These are phyloP conservation scores for Fusarium sp. DNA, from an alignment of 2,329 filamentous ascomycete species.

Conservation along the genomic window DNA sequence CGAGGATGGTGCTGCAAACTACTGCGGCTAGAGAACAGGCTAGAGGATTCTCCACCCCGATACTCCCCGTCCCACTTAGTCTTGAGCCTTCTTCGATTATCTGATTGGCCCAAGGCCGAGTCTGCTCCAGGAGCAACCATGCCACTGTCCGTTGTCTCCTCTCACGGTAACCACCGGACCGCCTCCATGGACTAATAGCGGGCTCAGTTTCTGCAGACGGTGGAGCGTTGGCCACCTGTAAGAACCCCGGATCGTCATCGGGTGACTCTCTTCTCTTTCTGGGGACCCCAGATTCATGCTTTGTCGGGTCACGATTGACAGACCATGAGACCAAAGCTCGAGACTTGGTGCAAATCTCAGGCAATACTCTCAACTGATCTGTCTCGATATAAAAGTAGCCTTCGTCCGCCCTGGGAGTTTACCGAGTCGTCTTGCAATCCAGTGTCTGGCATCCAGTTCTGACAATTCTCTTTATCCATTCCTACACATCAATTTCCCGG, in stretches of 20 bases:
- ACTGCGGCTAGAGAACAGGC: neutral
- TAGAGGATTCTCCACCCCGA: conserved; percentile 18
- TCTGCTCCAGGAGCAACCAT: neutral
- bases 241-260: conserved; percentile 6
- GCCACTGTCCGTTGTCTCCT: neutral
- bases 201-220: neutral
- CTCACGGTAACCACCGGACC: neutral
- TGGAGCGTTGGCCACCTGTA: neutral
- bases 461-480: neutral
- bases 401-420: neutral
- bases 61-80: conserved; percentile 20
- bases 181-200: neutral
- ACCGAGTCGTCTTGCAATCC: neutral
- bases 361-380: conserved; percentile 5
- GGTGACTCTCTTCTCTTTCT: conserved; percentile 8
- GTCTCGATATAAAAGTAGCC: conserved; percentile 15
- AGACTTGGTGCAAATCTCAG: neutral
- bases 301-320: neutral
- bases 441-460: neutral
- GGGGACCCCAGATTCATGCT: conserved; percentile 26
- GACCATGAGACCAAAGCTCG: neutral
- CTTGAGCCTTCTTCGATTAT: neutral
- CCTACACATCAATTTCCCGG: neutral
- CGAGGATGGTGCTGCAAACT: neutral
- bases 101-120: neutral